These are phyloP conservation scores for Clavispora asparagi DNA, from an alignment of 805 yeast species.

Conservation along the genomic window DNA sequence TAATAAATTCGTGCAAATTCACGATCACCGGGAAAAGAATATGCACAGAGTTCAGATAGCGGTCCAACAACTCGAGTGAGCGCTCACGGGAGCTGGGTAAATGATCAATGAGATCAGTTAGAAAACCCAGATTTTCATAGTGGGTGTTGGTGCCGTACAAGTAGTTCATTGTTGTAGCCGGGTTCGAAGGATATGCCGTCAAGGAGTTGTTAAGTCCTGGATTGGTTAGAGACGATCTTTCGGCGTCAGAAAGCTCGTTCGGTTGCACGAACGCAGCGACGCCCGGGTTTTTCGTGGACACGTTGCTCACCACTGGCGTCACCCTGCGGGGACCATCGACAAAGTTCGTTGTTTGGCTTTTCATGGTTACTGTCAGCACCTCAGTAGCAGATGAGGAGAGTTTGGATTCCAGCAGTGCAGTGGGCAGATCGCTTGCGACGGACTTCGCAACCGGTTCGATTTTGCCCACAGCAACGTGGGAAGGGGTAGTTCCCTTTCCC, in stretches of 20 bases:
- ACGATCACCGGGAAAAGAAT: constrained; percentile 49
- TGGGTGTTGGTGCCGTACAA: constrained; percentile 37
- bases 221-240: constrained; percentile 11
- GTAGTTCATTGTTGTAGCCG: constrained; percentile 28
- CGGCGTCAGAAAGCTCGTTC: neutral
- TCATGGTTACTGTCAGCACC: constrained; percentile 6
- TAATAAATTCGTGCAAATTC: constrained; percentile 39
- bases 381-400: constrained; percentile 7
- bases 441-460: neutral
- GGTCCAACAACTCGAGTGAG: constrained; percentile 42
- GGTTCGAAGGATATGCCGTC: constrained; percentile 28
- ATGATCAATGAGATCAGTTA: constrained; percentile 35
- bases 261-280: neutral
- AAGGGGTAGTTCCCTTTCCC: neutral
- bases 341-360: constrained; percentile 11
- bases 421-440: neutral
- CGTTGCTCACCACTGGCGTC: neutral
- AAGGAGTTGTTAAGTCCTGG: constrained; percentile 23
- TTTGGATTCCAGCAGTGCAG: constrained; percentile 1
- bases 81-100: constrained; percentile 41
- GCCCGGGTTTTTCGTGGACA: neutral
- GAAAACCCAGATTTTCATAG: constrained; percentile 29
- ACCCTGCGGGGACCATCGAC: constrained; percentile 12
- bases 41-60: constrained; percentile 50
- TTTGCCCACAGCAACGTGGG: neutral